Evolutionary conservation across 805 yeast species (phyloP).

Genomic region (Yarrowia hollandica): DNA sequence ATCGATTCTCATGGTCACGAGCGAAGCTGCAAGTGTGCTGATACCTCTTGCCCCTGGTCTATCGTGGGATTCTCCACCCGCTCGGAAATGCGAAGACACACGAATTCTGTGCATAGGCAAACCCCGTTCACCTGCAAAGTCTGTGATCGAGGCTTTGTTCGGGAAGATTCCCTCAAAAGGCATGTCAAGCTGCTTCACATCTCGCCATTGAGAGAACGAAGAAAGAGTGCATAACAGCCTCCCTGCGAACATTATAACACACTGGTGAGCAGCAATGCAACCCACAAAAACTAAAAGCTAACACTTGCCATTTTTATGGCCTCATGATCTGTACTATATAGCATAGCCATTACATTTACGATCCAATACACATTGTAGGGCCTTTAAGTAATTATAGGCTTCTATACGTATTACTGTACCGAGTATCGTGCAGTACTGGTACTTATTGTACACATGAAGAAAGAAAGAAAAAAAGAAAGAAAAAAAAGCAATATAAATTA

Average conservation of each 20-base stretch:
- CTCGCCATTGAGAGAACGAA: background rate
- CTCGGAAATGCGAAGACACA: constrained; percentile 5
- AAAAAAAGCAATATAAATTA: too few relatives aligned
- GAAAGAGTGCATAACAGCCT: constrained; percentile 1
- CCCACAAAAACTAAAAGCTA: background rate
- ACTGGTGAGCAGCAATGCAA: too few relatives aligned
- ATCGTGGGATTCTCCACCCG: constrained; percentile 17
- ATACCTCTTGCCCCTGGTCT: constrained; percentile 8
- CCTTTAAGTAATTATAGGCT: too few relatives aligned
- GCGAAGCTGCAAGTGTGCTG: constrained; percentile 8
- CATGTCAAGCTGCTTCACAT: constrained; percentile 3
- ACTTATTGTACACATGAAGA: too few relatives aligned
- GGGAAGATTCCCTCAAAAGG: constrained; percentile 15
- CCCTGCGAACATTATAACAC: too few relatives aligned
- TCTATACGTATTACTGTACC: too few relatives aligned
- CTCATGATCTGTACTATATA: too few relatives aligned
- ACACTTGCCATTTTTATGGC: too few relatives aligned
- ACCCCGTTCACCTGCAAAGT: background rate
- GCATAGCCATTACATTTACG: too few relatives aligned
- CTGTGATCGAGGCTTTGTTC: constrained; percentile 1
- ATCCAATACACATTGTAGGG: too few relatives aligned
- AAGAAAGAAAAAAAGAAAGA: too few relatives aligned
- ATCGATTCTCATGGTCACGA: constrained; percentile 6
- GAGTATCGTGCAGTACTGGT: too few relatives aligned
- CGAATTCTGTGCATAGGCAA: constrained; percentile 6